Base-by-base conservation (phyloP, 2,329 filamentous ascomycete species). In the Scopulariopsis brevicaulis region DNA sequence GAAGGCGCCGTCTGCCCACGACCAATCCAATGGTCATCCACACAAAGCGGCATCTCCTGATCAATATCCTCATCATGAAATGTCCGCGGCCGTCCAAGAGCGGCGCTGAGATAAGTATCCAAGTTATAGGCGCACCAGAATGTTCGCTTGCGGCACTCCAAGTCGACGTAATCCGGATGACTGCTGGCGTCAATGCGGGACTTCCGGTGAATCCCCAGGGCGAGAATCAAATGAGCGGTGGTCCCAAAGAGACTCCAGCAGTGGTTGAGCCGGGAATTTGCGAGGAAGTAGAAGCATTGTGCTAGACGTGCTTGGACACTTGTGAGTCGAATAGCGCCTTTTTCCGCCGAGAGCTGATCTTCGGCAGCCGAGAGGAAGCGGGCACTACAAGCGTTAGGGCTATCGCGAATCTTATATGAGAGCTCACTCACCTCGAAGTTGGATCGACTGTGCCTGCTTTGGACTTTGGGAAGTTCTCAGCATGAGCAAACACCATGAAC, bases 41-140 rank as follows among this genome's bases (percentile, higher is more conserved):
- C 73, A 24, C 71, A 68, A 8, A 73, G 70, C 0, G 83, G 83
- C 15, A 83, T 68, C 18, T 82, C 77, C 61, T 85, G 81, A 60
- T 86, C 83, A 55, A 86, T 84, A 58, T 85, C 82, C 52, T 85
- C 82, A 54, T 86, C 81, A 59, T 83, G 83, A 54, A 86, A 81
- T 1, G 82, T 75, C 18, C 79, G 69, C 1, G 84, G 84, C 20
- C 83, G 73, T 1, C 84, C 84, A 11, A 86, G 74, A 55, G 82
- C 79, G 22, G 81, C 79, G 58, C 82, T 83, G 14, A 87, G 73
- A 60, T 87, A 86, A 55, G 80, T 83, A 64, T 87, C 83, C 3
- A 87, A 69, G 15, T 77, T 80, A 63, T 86, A 87, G 0, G 81
- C 79, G 35, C 79, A 81, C 84, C 84, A 87, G 56, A 87, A 86